A percentile compares a stretch with the other conserved stretches of the same genome.
Conservation (phyloP, 108 stramenopile species). For the Pinguiococcus pyrenoidosus region DNA sequence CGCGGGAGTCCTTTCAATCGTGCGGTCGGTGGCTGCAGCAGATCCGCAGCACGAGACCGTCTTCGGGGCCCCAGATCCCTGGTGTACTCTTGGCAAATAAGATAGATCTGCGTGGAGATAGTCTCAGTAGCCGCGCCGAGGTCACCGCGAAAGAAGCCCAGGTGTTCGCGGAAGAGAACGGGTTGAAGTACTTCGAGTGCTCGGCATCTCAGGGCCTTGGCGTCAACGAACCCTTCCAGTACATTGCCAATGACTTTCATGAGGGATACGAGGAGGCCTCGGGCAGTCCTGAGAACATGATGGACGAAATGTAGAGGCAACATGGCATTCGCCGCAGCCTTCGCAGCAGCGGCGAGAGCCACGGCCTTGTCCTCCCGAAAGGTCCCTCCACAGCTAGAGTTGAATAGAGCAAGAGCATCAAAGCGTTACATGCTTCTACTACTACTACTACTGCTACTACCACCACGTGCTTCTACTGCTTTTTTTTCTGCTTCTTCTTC, state of each 20-base stretch:
- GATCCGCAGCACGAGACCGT: conserved; percentile 14
- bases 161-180: conserved; percentile 20
- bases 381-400: no score
- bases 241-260: conserved; percentile 33
- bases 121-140: conserved; percentile 27
- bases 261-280: conserved; percentile 6
- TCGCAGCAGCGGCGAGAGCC: no score
- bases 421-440: no score
- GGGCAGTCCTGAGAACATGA: no score
- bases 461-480: no score
- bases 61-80: conserved; percentile 13
- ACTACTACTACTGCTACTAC: no score
- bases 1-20: conserved; percentile 29
- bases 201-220: conserved; percentile 29
- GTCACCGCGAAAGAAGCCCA: conserved; percentile 25
- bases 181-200: conserved; percentile 35
- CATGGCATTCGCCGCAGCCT: no score
- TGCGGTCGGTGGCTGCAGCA: conserved; percentile 33
- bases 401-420: no score
- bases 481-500: no score
- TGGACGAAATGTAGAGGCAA: no score
- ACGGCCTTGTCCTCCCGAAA: no score
- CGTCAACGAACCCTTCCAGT: conserved; percentile 27
- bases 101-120: conserved; percentile 30
- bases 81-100: conserved; percentile 41